Evolutionary conservation across 768 basidiomycete species (phyloP).

Genomic region (Tricholoma bakamatsutake): DNA sequence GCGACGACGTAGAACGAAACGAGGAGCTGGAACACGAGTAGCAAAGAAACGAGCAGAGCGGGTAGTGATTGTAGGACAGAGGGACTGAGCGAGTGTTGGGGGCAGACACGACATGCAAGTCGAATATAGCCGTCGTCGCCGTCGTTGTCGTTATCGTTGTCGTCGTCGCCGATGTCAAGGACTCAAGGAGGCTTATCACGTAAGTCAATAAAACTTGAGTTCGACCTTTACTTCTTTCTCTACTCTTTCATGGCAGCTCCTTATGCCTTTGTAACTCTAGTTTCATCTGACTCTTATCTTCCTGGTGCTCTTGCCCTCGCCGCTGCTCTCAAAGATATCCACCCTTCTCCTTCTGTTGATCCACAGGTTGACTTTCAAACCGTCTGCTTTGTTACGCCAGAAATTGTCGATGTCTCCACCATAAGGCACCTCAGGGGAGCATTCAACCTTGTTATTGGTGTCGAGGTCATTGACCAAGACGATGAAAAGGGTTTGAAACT

Average conservation of each 20-base stretch:
- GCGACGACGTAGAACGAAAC: conserved; percentile 24
- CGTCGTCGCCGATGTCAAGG: no score
- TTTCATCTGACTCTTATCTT: conserved; percentile 90
- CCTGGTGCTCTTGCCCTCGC: conserved; percentile 87
- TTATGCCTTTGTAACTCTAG: conserved; percentile 86
- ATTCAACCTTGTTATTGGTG: conserved; percentile 85
- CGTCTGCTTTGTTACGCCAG: conserved; percentile 91
- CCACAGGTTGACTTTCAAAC: conserved; percentile 70
- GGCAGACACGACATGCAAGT: conserved; percentile 9
- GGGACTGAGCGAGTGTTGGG: conserved; percentile 19
- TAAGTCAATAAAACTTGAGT: not conserved
- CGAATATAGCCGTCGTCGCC: conserved; percentile 13
- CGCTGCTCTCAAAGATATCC: conserved; percentile 78
- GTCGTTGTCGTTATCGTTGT: conserved; percentile 9
- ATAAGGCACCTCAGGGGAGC: conserved; percentile 75
- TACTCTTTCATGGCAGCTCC: conserved; percentile 48
- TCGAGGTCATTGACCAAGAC: conserved; percentile 77
- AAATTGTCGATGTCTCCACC: conserved; percentile 79
- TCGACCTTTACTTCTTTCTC: not conserved
- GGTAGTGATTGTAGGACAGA: conserved; percentile 1
- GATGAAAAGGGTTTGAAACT: conserved; percentile 64
- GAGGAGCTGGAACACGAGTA: conserved; percentile 20
- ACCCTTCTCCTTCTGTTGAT: conserved; percentile 49
- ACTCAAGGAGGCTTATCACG: no score
- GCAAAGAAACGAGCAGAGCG: conserved; percentile 24